Conservation (phyloP, 1,139 yeast species). For the Taphrina betulina region DNA sequence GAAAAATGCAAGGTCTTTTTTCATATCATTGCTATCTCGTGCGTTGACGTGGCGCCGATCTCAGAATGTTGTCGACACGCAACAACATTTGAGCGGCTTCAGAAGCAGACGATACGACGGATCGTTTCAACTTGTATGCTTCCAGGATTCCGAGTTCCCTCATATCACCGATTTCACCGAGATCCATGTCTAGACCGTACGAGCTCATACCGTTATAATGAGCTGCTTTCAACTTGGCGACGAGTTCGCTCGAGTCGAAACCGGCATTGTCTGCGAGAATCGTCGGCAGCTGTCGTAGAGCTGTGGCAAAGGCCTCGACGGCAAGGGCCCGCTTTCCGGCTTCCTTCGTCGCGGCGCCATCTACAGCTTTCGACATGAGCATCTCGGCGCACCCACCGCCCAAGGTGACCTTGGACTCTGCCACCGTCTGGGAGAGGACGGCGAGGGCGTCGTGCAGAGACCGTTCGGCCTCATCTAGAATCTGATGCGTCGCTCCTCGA, state of each 20-base stretch:
- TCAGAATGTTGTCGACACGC: constrained; percentile 91
- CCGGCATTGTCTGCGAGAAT: constrained; percentile 97
- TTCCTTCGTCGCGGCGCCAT: constrained; percentile 87
- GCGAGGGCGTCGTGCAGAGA: constrained; percentile 95
- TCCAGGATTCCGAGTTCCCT: constrained; percentile 90
- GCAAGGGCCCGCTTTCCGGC: constrained; percentile 94
- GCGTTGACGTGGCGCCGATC: constrained; percentile 70
- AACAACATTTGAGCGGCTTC: constrained; percentile 96
- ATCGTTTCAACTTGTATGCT: constrained; percentile 83
- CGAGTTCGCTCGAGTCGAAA: constrained; percentile 87
- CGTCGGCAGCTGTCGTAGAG: constrained; percentile 91
- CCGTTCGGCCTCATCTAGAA: constrained; percentile 95
- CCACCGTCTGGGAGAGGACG: constrained; percentile 91
- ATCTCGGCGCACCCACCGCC: constrained; percentile 99
- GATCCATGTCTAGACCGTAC: constrained; percentile 82
- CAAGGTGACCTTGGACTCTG: constrained; percentile 87
- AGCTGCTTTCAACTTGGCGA: constrained; percentile 85
- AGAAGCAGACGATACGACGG: constrained; percentile 93
- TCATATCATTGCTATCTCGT: constrained; percentile 6
- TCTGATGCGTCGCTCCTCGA: constrained; percentile 96
- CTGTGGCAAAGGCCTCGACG: constrained; percentile 89
- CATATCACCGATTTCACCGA: constrained; percentile 88
- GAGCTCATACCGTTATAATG: constrained; percentile 90
- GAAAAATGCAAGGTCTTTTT: background rate
- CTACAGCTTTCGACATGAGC: constrained; percentile 98